phyloP scores from a whole-genome alignment of 805 yeast genomes.

The Metschnikowia kofuensis region DNA sequence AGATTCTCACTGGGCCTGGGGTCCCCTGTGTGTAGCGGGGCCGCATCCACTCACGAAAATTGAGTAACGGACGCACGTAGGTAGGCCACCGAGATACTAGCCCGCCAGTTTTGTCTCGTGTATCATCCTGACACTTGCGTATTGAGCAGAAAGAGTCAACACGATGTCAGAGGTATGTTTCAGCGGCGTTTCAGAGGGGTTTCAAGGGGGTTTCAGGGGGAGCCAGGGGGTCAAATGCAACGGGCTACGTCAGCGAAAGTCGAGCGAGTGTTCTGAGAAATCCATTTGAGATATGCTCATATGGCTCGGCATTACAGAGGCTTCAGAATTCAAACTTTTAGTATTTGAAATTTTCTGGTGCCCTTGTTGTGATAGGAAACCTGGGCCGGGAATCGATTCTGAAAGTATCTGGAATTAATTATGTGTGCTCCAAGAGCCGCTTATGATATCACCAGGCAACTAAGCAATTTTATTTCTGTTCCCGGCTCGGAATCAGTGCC shows the following conservation, averaged over 20 bases:
- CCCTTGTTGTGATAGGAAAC: not conserved
- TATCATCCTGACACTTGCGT: not conserved
- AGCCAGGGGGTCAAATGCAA: too few relatives aligned
- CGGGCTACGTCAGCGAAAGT: too few relatives aligned
- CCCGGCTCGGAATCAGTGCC: too few relatives aligned
- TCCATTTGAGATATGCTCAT: too few relatives aligned
- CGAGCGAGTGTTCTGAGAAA: too few relatives aligned
- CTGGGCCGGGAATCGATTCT: not conserved
- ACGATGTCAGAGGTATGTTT: constrained; percentile 25
- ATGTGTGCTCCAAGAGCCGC: too few relatives aligned
- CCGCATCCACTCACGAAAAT: constrained; percentile 5
- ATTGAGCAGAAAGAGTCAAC: not conserved
- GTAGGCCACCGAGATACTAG: not conserved
- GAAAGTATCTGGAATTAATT: not conserved
- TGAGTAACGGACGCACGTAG: constrained; percentile 9
- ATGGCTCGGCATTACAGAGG: not conserved
- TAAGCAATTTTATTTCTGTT: too few relatives aligned
- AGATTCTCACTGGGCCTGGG: not conserved
- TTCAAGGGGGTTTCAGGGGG: not conserved
- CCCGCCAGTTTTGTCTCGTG: not conserved
- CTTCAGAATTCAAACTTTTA: too few relatives aligned
- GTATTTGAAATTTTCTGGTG: not conserved
- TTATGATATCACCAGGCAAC: too few relatives aligned
- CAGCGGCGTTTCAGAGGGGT: not conserved
- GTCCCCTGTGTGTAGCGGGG: not conserved